A percentile compares a stretch with the other conserved stretches of the same genome.
These are phyloP conservation scores for Hypholoma sublateritium DNA, from an alignment of 768 basidiomycete species.

Conservation along the genomic window DNA sequence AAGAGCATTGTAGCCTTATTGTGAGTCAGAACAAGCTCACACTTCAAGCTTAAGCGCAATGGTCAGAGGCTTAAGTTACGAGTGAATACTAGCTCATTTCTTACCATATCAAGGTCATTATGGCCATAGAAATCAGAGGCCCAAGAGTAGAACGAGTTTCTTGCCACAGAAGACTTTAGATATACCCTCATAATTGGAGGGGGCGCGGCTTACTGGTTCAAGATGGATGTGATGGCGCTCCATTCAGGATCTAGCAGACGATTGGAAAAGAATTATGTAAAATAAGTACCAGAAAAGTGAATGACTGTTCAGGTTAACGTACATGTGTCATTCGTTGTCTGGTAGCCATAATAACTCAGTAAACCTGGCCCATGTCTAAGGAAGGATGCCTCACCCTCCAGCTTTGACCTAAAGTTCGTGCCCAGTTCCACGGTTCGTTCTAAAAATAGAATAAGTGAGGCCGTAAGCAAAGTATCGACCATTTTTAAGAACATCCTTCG, in stretches of 20 bases:
- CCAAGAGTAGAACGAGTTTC: slow-evolving; percentile 64
- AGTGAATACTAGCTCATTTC: slow-evolving; percentile 9
- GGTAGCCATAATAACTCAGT: background rate
- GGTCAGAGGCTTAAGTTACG: background rate
- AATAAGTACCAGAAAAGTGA: background rate
- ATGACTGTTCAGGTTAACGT: background rate
- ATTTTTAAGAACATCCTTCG: slow-evolving; percentile 14
- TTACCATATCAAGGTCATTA: slow-evolving; percentile 69
- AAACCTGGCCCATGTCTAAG: background rate
- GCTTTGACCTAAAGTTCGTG: slow-evolving; percentile 54
- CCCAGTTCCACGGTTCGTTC: slow-evolving; percentile 69
- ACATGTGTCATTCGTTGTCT: slow-evolving; percentile 52
- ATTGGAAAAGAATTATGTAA: too few species aligned
- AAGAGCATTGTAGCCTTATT: background rate
- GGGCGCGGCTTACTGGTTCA: slow-evolving; percentile 44
- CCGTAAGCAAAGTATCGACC: background rate
- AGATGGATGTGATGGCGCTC: slow-evolving; percentile 49
- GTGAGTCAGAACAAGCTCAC: slow-evolving; percentile 29
- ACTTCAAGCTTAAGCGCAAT: slow-evolving; percentile 46
- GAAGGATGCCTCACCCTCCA: slow-evolving; percentile 51
- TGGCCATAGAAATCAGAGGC: slow-evolving; percentile 68
- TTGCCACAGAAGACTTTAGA: slow-evolving; percentile 19
- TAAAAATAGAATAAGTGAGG: slow-evolving; percentile 17
- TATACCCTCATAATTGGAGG: background rate
- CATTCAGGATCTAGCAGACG: slow-evolving; percentile 37